phyloP scores from a whole-genome alignment of 2,329 filamentous ascomycete species.

The Domatiomyces catenatus region DNA sequence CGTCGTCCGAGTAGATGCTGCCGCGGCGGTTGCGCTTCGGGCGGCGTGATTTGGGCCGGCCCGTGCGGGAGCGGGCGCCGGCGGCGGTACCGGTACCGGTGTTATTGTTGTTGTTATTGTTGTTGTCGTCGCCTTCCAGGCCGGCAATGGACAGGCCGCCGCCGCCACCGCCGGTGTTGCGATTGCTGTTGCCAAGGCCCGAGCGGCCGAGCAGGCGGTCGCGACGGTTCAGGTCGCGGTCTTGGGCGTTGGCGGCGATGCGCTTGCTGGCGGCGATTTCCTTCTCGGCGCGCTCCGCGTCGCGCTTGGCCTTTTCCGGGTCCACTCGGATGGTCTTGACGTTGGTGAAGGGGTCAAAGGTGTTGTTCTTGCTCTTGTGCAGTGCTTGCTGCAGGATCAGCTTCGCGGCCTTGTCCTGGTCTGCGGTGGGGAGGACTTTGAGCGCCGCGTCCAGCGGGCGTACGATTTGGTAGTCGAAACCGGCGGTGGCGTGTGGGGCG shows the following conservation, averaged over 20 bases:
- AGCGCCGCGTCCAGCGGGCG: conserved; percentile 48
- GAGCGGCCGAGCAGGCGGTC: conserved; percentile 32
- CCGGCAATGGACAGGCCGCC: conserved; percentile 40
- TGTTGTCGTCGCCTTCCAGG: conserved; percentile 41
- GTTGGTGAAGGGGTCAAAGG: conserved; percentile 30
- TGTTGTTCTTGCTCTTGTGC: conserved; percentile 43
- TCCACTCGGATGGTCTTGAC: conserved; percentile 38
- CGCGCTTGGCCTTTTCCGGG: conserved; percentile 44
- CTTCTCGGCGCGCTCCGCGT: conserved; percentile 44
- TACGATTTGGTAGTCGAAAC: conserved; percentile 43
- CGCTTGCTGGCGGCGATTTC: conserved; percentile 41
- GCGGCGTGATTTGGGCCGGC: conserved; percentile 23
- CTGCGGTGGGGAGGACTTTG: conserved; percentile 39
- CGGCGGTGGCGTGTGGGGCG: conserved; percentile 39
- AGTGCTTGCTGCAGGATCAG: conserved; percentile 43
- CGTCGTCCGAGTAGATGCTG: conserved; percentile 35
- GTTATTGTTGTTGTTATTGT: conserved; percentile 16
- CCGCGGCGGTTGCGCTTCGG: conserved; percentile 30
- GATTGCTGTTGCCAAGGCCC: conserved; percentile 25
- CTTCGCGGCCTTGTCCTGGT: conserved; percentile 10
- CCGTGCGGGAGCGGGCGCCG: conserved; percentile 13
- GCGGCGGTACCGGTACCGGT: conserved; percentile 25
- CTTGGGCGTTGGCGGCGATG: conserved; percentile 39
- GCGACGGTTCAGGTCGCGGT: conserved; percentile 39
- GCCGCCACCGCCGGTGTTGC: conserved; percentile 17